Conservation (phyloP, 495 filamentous ascomycete species). For the Penicillium roqueforti region DNA sequence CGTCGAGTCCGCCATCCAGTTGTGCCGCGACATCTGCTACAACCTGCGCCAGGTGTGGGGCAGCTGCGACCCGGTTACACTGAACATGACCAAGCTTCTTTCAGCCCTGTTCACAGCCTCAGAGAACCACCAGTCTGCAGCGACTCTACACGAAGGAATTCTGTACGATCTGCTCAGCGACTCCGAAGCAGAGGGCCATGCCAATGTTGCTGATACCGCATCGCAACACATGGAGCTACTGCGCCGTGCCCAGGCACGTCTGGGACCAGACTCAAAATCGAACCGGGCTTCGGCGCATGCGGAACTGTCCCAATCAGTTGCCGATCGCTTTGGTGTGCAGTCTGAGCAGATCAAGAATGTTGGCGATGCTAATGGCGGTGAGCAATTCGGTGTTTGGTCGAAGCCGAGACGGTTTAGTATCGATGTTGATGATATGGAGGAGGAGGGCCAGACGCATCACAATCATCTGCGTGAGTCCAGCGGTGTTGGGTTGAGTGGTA, state of each 20-base stretch:
- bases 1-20: constrained; percentile 44
- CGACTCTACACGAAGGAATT: constrained; percentile 52
- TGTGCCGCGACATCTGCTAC: constrained; percentile 60
- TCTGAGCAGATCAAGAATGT: constrained; percentile 23
- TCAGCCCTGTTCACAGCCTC: constrained; percentile 50
- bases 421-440: constrained; percentile 36
- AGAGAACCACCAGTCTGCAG: constrained; percentile 47
- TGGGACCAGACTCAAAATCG: constrained; percentile 22
- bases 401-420: constrained; percentile 39
- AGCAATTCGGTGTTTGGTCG: constrained; percentile 37
- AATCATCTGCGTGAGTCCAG: constrained; percentile 40
- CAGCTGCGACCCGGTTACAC: constrained; percentile 48
- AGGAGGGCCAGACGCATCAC: constrained; percentile 26
- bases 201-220: constrained; percentile 32
- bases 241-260: constrained; percentile 39
- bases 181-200: constrained; percentile 37
- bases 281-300: constrained; percentile 22
- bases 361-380: constrained; percentile 24
- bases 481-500: constrained; percentile 31
- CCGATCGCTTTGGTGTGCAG: constrained; percentile 33
- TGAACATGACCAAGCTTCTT: constrained; percentile 54
- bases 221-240: constrained; percentile 50
- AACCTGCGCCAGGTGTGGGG: constrained; percentile 58
- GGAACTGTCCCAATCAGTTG: constrained; percentile 28
- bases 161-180: constrained; percentile 46